Percentiles rank a stretch among this genome's conserved stretches.
Evolutionary conservation across 768 basidiomycete genomes (phyloP).

Genomic region (Pisolithus orientalis): DNA sequence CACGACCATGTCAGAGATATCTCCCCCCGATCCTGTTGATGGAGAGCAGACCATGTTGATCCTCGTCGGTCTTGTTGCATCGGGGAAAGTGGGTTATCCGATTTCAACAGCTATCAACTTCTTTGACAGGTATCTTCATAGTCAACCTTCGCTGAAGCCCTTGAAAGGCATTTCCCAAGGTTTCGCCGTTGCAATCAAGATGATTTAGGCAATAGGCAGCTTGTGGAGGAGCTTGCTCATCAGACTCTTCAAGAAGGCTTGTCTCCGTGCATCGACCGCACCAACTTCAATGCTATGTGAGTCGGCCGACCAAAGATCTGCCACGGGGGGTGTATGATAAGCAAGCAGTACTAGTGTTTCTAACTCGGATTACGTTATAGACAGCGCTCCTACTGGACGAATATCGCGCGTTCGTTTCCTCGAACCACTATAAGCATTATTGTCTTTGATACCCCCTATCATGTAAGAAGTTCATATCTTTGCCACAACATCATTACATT

Average conservation of each 20-base stretch:
- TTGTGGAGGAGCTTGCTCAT: conserved; percentile 58
- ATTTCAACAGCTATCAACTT: conserved; percentile 5
- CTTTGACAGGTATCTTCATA: conserved; percentile 14
- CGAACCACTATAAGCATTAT: conserved; percentile 63
- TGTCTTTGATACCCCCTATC: conserved; percentile 72
- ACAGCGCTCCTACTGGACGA: conserved; percentile 69
- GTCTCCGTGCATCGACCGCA: conserved; percentile 77
- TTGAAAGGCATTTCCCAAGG: conserved; percentile 51
- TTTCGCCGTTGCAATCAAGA: conserved; percentile 78
- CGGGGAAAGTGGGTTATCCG: conserved; percentile 54
- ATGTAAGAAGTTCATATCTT: conserved; percentile 38
- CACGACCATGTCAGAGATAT: conserved; percentile 2
- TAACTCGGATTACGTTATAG: conserved; percentile 27
- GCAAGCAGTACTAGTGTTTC: too few species aligned
- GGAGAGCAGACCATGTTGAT: conserved; percentile 53
- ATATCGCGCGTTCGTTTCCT: conserved; percentile 63
- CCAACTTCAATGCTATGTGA: conserved; percentile 66
- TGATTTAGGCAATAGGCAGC: conserved; percentile 60
- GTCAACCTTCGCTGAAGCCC: conserved; percentile 69
- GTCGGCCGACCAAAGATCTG: conserved; percentile 15
- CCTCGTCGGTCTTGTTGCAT: conserved; percentile 67
- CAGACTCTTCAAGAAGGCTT: conserved; percentile 45
- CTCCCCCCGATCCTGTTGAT: conserved; percentile 17
- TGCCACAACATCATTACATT: conserved; percentile 6
- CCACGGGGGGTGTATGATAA: neutral